These are phyloP conservation scores for Tagetes erecta DNA, from an alignment of 129 eudicot genomes.

Conservation along the genomic window DNA sequence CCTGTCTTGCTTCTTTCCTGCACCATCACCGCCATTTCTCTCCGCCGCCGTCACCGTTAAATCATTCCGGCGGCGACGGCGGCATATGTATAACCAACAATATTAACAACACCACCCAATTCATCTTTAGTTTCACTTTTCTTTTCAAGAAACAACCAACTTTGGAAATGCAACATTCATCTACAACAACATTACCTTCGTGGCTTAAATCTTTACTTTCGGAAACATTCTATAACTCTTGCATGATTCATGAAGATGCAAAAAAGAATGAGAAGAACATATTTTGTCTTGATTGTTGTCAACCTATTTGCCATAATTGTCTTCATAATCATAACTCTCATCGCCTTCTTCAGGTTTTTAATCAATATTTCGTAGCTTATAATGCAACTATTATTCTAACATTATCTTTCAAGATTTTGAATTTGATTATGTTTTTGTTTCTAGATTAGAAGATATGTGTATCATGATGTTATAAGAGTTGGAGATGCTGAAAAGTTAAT, in stretches of 20 bases:
- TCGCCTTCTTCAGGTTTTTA: slow-evolving; percentile 71
- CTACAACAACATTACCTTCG: slow-evolving; percentile 39
- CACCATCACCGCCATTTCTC: slow-evolving; percentile 21
- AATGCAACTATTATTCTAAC: background rate
- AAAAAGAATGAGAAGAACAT: slow-evolving; percentile 79
- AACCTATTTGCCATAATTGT: slow-evolving; percentile 69
- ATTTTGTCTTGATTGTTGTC: slow-evolving; percentile 77
- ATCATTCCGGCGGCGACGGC: slow-evolving; percentile 15
- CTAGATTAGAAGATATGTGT: slow-evolving; percentile 81
- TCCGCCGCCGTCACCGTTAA: slow-evolving; percentile 18
- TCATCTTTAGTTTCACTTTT: background rate
- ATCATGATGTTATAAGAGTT: slow-evolving; percentile 70
- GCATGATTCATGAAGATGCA: slow-evolving; percentile 62
- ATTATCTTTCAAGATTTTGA: background rate
- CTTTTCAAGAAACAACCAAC: background rate
- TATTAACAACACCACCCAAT: background rate
- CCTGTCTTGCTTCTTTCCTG: background rate
- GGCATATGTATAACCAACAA: slow-evolving; percentile 2
- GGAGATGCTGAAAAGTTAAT: slow-evolving; percentile 70
- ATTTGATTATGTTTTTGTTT: slow-evolving; percentile 2
- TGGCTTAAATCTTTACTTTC: slow-evolving; percentile 60
- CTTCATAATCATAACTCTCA: slow-evolving; percentile 52
- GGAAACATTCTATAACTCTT: slow-evolving; percentile 62
- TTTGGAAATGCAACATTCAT: slow-evolving; percentile 44
- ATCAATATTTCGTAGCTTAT: too few relatives aligned